phyloP scores from a whole-genome alignment of 306 rosid species.

The Hippophae tibetana region DNA sequence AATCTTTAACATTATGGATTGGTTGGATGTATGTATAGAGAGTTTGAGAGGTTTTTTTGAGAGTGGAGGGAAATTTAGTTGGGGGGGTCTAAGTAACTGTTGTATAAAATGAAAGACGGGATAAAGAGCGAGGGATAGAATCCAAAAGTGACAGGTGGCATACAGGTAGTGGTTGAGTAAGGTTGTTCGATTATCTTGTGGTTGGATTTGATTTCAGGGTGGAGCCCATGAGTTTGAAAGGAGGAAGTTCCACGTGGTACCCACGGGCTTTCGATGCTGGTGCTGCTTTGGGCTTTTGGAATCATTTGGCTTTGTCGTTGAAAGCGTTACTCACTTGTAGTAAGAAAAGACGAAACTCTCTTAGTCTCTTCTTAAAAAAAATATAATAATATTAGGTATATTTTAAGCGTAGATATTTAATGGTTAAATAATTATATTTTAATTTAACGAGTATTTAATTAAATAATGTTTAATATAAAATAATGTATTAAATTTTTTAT shows the following conservation, averaged over 20 bases:
- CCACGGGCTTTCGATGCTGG: neutral
- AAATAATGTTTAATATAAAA: too few species aligned
- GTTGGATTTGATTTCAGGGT: constrained; percentile 29
- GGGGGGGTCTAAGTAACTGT: neutral
- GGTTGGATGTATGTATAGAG: neutral
- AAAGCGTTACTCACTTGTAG: too few species aligned
- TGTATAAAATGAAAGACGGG: neutral
- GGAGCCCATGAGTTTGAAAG: constrained; percentile 13
- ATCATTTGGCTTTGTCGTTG: too few species aligned
- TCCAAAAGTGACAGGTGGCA: constrained; percentile 54
- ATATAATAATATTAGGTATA: too few species aligned
- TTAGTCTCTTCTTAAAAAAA: too few species aligned
- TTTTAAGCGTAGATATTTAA: too few species aligned
- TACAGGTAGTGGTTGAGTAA: constrained; percentile 31
- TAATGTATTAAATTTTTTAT: too few species aligned
- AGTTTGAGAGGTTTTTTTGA: neutral
- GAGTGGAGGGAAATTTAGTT: neutral
- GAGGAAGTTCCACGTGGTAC: constrained; percentile 17
- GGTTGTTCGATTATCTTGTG: constrained; percentile 51
- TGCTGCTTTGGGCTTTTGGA: too few species aligned
- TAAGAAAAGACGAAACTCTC: too few species aligned
- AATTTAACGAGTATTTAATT: too few species aligned
- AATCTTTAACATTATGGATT: constrained; percentile 36
- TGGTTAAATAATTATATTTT: too few species aligned
- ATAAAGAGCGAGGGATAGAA: constrained; percentile 25